Evolutionary conservation across 768 basidiomycete genomes (phyloP), one percentile per base, ranked within the genome.

Genomic region (Favolaschia claudopus): DNA sequence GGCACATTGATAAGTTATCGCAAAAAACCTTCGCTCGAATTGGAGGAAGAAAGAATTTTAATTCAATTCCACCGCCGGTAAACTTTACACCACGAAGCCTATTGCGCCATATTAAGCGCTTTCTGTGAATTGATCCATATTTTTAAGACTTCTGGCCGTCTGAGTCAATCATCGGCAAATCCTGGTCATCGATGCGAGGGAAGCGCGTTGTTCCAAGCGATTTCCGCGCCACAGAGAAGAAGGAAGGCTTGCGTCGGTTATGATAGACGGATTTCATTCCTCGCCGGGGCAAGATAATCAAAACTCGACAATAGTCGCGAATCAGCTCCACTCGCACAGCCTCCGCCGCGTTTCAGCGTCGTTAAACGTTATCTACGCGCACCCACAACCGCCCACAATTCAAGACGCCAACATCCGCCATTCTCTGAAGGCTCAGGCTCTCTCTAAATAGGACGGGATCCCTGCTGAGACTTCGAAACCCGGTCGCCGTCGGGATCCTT

Each of bases 1-100:
- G 50, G 58, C 50, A 59, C 36, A 58, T 58, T 59, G 50, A 45
- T 51, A n/a, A n/a, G n/a, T n/a, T n/a, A 52, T 52, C 58, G 53
- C 50, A 46, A 24, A 43, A 15, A 43, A 15, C 40, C 29, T n/a
- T n/a, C n/a, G 33, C 29, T 47, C 39, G 55, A 9, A 34, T 39
- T 32, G 37, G 13, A 2, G 31, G 27, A 46, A 58, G 50, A 29
- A 47, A 40, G 37, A 40, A 43, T 28, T 43, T 19, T 44, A 44
- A 40, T 37, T 45, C 7, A 33, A 33, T 46, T 59, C 58, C 36
- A 25, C 57, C 58, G 58, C 17, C 49, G 58, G 58, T 37, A 24
- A 52, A 59, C 36, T 25, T 17, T 22, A 25, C 42, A 15, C 39
- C 17, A 46, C 25, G 22, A 15, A 24, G 17, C 22, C 19, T 4